A percentile compares a stretch with the other conserved stretches of the same genome.
Evolutionary conservation across 2,329 filamentous ascomycete genomes (phyloP).

Genomic region (Fusarium ambrosium): DNA sequence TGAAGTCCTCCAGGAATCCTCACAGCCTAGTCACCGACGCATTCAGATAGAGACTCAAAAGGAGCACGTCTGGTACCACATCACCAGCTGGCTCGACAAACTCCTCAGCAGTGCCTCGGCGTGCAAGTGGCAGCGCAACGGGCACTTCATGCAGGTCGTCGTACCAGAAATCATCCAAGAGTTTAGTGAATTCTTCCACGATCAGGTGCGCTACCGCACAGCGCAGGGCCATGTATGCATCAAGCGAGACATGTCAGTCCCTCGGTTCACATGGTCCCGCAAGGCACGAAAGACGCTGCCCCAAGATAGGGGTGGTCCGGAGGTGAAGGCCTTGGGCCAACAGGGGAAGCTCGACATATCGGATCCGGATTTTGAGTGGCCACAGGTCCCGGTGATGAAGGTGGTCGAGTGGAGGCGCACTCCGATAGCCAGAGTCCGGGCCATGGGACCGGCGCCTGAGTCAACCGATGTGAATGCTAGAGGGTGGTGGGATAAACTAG

Average conservation of each 20-base stretch:
- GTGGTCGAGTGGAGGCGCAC: conserved; percentile 45
- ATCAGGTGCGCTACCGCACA: conserved; percentile 50
- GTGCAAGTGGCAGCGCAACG: conserved; percentile 39
- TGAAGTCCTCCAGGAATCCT: conserved; percentile 49
- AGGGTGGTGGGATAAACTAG: conserved; percentile 49
- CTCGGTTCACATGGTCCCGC: conserved; percentile 41
- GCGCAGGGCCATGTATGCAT: conserved; percentile 50
- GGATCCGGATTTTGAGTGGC: conserved; percentile 44
- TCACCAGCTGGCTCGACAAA: conserved; percentile 45
- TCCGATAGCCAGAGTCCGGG: conserved; percentile 37
- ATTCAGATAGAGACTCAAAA: conserved; percentile 48
- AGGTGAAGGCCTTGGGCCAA: conserved; percentile 24
- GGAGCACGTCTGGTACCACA: conserved; percentile 51
- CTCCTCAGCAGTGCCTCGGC: conserved; percentile 47
- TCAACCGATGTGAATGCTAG: conserved; percentile 26
- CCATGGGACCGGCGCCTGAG: conserved; percentile 39
- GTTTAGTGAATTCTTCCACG: conserved; percentile 52
- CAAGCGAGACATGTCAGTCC: conserved; percentile 35
- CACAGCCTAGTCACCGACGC: conserved; percentile 43
- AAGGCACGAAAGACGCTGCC: conserved; percentile 46
- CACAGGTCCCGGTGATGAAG: conserved; percentile 35
- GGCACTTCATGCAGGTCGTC: conserved; percentile 32
- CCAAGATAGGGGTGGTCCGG: conserved; percentile 37
- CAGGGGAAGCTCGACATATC: conserved; percentile 23
- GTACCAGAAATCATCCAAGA: conserved; percentile 52